A percentile compares a stretch with the other conserved stretches of the same genome.
Conservation (phyloP, 306 rosid species). For the Begonia fuchsioides region DNA sequence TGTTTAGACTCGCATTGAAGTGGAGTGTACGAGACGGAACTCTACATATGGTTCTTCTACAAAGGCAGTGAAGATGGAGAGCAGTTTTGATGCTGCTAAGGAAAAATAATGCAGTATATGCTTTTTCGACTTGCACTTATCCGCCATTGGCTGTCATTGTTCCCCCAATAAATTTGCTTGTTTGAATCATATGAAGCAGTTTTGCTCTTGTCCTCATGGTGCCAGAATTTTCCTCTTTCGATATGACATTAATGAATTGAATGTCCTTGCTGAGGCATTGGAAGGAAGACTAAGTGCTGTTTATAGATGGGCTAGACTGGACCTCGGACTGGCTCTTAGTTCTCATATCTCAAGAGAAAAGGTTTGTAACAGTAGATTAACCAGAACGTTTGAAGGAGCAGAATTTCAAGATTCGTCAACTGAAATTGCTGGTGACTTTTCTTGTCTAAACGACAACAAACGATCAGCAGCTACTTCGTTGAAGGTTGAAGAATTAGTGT, state of each 20-base stretch:
- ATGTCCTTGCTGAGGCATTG: conserved; percentile 82
- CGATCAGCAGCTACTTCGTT: conserved; percentile 19
- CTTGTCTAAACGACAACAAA: conserved; percentile 19
- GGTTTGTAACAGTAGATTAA: conserved; percentile 7
- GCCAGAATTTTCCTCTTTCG: conserved; percentile 82
- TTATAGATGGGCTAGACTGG: conserved; percentile 89
- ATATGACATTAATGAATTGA: conserved; percentile 67
- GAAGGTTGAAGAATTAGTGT: conserved; percentile 12
- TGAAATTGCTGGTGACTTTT: conserved; percentile 24
- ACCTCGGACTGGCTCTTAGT: conserved; percentile 82
- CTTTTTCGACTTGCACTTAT: conserved; percentile 83
- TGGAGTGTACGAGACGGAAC: conserved; percentile 57
- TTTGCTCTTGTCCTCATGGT: conserved; percentile 71
- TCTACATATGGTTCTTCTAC: conserved; percentile 48
- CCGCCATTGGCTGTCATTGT: conserved; percentile 87
- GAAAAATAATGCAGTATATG: conserved; percentile 89
- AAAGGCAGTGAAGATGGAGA: conserved; percentile 73
- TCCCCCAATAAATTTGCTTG: conserved; percentile 75
- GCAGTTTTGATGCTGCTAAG: conserved; percentile 60
- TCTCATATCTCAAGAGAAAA: conserved; percentile 31
- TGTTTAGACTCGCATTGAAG: conserved; percentile 60
- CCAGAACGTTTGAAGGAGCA: conserved; percentile 10
- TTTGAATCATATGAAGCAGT: conserved; percentile 86
- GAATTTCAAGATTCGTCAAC: conserved; percentile 21
- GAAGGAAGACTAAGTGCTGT: conserved; percentile 92